phyloP scores from a whole-genome alignment of 2,329 filamentous ascomycete genomes.

The Septoria petroselini region DNA sequence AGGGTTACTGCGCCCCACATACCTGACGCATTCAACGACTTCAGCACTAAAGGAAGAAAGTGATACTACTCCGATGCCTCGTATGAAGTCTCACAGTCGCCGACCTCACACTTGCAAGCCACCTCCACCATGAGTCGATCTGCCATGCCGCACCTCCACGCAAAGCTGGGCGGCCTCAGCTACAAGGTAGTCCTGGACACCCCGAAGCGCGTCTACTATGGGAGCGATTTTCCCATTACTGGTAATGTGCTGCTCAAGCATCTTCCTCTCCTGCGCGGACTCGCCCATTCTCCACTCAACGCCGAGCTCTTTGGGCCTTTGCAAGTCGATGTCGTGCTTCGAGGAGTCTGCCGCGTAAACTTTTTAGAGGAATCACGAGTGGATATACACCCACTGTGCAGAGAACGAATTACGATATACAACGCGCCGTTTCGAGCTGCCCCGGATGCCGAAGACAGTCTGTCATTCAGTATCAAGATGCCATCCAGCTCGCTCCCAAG shows the following conservation, averaged over 20 bases:
- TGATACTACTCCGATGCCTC: too few species aligned
- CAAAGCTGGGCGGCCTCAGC: slow-evolving; percentile 14
- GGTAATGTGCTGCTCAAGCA: slow-evolving; percentile 16
- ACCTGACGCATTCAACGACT: too few species aligned
- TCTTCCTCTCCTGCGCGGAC: slow-evolving; percentile 4
- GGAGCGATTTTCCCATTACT: slow-evolving; percentile 14
- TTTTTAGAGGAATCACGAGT: background rate
- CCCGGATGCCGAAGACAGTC: slow-evolving; percentile 11
- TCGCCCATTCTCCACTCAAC: slow-evolving; percentile 1
- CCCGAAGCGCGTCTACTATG: slow-evolving; percentile 19
- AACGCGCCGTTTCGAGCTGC: slow-evolving; percentile 16
- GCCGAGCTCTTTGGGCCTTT: slow-evolving; percentile 20
- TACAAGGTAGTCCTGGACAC: slow-evolving; percentile 14
- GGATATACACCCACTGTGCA: slow-evolving; percentile 5
- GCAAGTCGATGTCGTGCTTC: slow-evolving; percentile 8
- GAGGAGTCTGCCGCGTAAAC: slow-evolving; percentile 11
- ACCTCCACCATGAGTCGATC: too few species aligned
- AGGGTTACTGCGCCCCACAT: too few species aligned
- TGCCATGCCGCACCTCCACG: background rate
- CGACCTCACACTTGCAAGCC: too few species aligned
- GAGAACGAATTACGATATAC: slow-evolving; percentile 10
- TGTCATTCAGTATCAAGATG: slow-evolving; percentile 18
- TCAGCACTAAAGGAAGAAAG: too few species aligned
- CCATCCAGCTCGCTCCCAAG: slow-evolving; percentile 12
- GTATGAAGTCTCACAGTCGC: too few species aligned